Evolutionary conservation across 148 eudicot genomes (phyloP), one percentile per base, ranked within the genome.

Genomic region (Fagopyrum esculentum): DNA sequence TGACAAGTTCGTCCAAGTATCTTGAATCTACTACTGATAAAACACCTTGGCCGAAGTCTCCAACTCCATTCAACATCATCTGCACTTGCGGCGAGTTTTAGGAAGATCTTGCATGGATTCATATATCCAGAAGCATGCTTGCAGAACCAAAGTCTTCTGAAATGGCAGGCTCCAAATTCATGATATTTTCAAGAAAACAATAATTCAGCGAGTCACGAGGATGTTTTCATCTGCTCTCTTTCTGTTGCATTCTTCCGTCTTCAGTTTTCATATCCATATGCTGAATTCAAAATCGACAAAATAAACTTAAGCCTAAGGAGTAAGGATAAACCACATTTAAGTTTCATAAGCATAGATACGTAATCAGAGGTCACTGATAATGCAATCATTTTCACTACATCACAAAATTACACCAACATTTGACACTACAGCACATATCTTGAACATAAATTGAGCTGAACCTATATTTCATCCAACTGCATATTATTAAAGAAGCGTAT

Each of bases 1-100:
- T 77, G 75, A 75, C 74, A 92, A 87, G 63, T 89, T 87, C 75
- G 84, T 86, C 45, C 70, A 66, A 40, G 46, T 40, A 66, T 66
- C 70, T 66, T 66, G 9, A 40, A 66, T 17, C 19, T 57, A 22
- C 26, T 22, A 56, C 61, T 4, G 61, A 56, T 26, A 4, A 56
- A 56, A 6, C 29, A 6, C 29, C 61, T 56, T 17, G 5, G 17
- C 29, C n/a, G 29, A 57, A 17, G 63, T 19, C 63, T 57, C 19
- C 30, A 57, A 57, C 6, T 22, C 9, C 22, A 22, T n/a, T 22
- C 3, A 35, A 19, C 64, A 59, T 6, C 26, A 59, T 59, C 22
- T 59, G 66, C 40, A 19, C 35, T 59, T 26, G 22, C 11, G 17
- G 26, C 9, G 30, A 59, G 3, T 9, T 35, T 35, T 35, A 1